phyloP scores from a whole-genome alignment of 2,329 filamentous ascomycete species.

The Aspergillus melleus region DNA sequence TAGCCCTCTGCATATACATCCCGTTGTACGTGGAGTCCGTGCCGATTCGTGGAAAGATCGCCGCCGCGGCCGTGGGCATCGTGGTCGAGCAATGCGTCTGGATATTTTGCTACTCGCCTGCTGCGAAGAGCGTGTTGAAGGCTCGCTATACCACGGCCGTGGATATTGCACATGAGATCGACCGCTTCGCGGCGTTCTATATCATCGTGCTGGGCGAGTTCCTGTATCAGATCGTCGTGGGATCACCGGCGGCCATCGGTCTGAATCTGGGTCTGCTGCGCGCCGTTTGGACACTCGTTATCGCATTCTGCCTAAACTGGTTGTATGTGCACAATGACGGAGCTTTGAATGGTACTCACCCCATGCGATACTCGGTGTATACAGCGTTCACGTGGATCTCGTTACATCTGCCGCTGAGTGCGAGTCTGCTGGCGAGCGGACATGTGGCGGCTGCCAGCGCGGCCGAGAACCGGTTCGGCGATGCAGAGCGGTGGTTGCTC shows the following conservation, averaged over 20 bases:
- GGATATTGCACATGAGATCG: slow-evolving; percentile 52
- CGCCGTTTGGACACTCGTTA: slow-evolving; percentile 51
- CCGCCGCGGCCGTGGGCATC: slow-evolving; percentile 45
- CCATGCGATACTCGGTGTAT: slow-evolving; percentile 46
- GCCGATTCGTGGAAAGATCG: slow-evolving; percentile 44
- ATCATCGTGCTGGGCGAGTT: slow-evolving; percentile 56
- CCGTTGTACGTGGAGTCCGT: slow-evolving; percentile 48
- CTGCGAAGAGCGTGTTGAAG: slow-evolving; percentile 45
- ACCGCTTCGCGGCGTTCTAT: slow-evolving; percentile 53
- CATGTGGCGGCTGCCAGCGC: slow-evolving; percentile 48
- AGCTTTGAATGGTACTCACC: slow-evolving; percentile 45
- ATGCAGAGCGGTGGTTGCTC: slow-evolving; percentile 50
- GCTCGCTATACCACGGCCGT: slow-evolving; percentile 51
- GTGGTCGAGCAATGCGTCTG: slow-evolving; percentile 46
- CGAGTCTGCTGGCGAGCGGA: slow-evolving; percentile 49
- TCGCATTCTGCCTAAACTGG: slow-evolving; percentile 54
- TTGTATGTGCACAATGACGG: slow-evolving; percentile 53
- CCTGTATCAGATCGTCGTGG: slow-evolving; percentile 51
- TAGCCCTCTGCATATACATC: slow-evolving; percentile 45
- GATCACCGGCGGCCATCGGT: slow-evolving; percentile 48
- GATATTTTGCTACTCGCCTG: slow-evolving; percentile 48
- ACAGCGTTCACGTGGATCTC: slow-evolving; percentile 50
- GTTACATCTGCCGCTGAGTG: slow-evolving; percentile 48
- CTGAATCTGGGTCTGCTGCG: slow-evolving; percentile 46
- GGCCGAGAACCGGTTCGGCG: slow-evolving; percentile 40